These are phyloP conservation scores for Phalaenopsis aphrodite DNA, from an alignment of 106 monocot species.

Conservation along the genomic window DNA sequence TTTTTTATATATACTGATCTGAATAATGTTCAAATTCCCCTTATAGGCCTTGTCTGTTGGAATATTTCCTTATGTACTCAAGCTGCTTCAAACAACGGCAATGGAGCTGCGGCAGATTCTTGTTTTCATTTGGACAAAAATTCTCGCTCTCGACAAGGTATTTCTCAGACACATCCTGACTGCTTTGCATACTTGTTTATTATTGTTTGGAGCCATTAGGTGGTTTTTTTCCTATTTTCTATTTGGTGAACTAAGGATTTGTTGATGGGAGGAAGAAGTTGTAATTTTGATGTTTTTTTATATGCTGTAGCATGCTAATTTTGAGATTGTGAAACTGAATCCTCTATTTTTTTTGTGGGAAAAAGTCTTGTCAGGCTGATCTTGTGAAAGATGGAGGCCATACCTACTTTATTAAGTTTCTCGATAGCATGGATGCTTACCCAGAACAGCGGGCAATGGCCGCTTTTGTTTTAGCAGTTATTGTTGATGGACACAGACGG, in stretches of 20 bases:
- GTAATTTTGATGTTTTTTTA: not conserved
- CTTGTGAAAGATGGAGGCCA: constrained; percentile 98
- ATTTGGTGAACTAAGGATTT: not conserved
- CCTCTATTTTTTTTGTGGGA: constrained; percentile 5
- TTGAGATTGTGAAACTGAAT: constrained; percentile 1
- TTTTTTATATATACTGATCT: not conserved
- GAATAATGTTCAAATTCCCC: constrained; percentile 1
- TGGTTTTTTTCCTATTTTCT: not conserved
- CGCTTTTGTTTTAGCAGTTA: constrained; percentile 94
- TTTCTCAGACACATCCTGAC: not conserved
- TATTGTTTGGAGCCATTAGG: not conserved
- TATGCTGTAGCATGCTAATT: not conserved
- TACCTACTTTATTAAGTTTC: constrained; percentile 88
- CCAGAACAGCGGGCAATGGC: constrained; percentile 98
- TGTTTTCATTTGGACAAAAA: constrained; percentile 98
- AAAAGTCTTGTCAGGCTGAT: constrained; percentile 89
- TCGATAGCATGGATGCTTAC: constrained; percentile 82
- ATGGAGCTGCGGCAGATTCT: constrained; percentile 85
- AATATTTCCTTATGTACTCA: constrained; percentile 93
- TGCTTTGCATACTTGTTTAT: not conserved
- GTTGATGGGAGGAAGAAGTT: not conserved
- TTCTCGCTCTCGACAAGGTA: constrained; percentile 98
- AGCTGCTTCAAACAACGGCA: constrained; percentile 82
- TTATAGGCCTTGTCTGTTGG: constrained; percentile 91
- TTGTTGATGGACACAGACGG: constrained; percentile 76